Conservation (phyloP, 2,329 filamentous ascomycete genomes). For the Fusarium sp. region DNA sequence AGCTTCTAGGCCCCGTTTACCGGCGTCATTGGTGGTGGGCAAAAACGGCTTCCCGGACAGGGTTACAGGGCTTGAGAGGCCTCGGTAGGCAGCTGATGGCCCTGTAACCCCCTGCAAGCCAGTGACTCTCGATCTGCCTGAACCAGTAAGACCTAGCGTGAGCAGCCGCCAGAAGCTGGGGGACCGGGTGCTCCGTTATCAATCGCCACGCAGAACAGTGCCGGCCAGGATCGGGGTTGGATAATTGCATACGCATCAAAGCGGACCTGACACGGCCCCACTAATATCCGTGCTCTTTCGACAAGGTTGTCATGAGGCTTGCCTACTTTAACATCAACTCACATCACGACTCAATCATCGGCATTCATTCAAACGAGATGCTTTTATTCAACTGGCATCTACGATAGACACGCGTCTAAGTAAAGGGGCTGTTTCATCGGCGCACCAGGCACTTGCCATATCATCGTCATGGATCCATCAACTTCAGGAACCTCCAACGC, state of each 20-base stretch:
- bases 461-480: slow-evolving; percentile 51
- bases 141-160: slow-evolving; percentile 42
- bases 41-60: slow-evolving; percentile 18
- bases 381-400: not conserved
- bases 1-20: slow-evolving; percentile 38
- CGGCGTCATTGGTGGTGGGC: slow-evolving; percentile 38
- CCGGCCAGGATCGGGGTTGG: slow-evolving; percentile 18
- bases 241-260: slow-evolving; percentile 42
- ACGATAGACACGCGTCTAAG: not conserved
- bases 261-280: slow-evolving; percentile 21
- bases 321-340: not conserved
- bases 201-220: slow-evolving; percentile 31
- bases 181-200: slow-evolving; percentile 33
- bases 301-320: not conserved
- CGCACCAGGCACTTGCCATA: not conserved
- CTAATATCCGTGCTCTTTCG: slow-evolving; percentile 1
- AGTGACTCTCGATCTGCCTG: slow-evolving; percentile 15
- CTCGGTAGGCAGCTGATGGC: slow-evolving; percentile 23
- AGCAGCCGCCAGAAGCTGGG: slow-evolving; percentile 28
- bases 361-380: not conserved
- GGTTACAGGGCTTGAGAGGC: slow-evolving; percentile 28
- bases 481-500: slow-evolving; percentile 59
- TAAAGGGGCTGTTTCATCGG: not conserved
- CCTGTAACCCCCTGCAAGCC: slow-evolving; percentile 20
- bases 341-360: not conserved